Evolutionary conservation across 768 basidiomycete genomes (phyloP), one percentile per base, ranked within the genome.

Genomic region (Suillus decipiens): DNA sequence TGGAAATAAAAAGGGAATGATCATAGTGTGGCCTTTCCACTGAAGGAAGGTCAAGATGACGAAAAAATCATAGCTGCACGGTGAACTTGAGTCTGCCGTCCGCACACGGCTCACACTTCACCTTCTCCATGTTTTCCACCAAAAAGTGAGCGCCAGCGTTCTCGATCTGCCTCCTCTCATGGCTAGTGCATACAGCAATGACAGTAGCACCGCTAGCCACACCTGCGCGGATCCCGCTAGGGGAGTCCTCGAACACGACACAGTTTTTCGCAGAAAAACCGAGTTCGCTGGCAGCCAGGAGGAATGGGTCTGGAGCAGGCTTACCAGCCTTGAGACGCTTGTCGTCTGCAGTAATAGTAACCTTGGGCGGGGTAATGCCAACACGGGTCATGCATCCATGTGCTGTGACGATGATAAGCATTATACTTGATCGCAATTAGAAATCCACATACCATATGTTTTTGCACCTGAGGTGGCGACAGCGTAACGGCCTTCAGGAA

Each of bases 311-410:
- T 9, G 84, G 85, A 0, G 84, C 84, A 34, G 86, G 86, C 72
- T 87, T 86, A 28, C 86, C 86, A 0, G 84, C 83, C 70, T 87
- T 86, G 67, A 90, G 80, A 39, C 89, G 86, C 68, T 86, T 84
- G 79, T 90, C 88, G 71, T 90, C 89, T 47, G 88, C 89, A 33
- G 89, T 91, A 74, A 91, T 88, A 34, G 88, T 90, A 45, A 90
- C 83, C 53, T 78, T 73, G 28, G 89, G 89, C 9, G 87, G 86
- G 2, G 78, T 78, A 74, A 90, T 90, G 14, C 87, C 88, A 34
- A 88, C 89, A 53, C 88, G 86, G 5, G 80, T 81, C 82, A 90
- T 85, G 68, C 87, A 88, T n/a, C 88, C 88, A 67, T 85, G 77
- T 22, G 87, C 84, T 86, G 58, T 14, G 59, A 15, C 8, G 7